A percentile compares a stretch with the other conserved stretches of the same genome.
Conservation (phyloP, 805 yeast species). For the Metschnikowia noctiluminum region DNA sequence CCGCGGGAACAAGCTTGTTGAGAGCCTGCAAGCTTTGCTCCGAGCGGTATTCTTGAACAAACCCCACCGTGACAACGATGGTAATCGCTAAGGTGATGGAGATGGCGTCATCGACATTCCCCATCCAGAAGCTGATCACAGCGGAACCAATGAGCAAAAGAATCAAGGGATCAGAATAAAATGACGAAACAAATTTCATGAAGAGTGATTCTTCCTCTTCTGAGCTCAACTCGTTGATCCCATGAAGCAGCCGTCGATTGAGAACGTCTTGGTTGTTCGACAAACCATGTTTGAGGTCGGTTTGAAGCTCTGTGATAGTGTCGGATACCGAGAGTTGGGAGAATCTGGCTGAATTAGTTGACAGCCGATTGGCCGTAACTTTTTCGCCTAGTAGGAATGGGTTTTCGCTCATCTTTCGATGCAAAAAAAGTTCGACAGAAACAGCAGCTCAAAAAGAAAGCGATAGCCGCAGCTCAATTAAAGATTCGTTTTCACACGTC, state of each 20-base stretch:
- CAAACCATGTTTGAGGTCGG: conserved; percentile 62
- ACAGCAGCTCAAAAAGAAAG: background rate
- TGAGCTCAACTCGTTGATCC: conserved; percentile 69
- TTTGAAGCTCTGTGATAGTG: conserved; percentile 56
- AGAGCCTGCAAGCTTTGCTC: conserved; percentile 93
- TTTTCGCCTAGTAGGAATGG: conserved; percentile 30
- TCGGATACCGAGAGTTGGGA: conserved; percentile 64
- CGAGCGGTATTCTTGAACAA: conserved; percentile 93
- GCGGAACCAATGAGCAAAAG: conserved; percentile 89
- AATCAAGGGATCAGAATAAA: conserved; percentile 89
- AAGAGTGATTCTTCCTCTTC: conserved; percentile 76
- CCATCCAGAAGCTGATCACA: conserved; percentile 80
- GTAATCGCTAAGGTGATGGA: conserved; percentile 87
- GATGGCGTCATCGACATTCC: conserved; percentile 95
- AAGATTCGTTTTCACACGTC: too few relatives aligned
- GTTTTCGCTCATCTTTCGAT: conserved; percentile 35
- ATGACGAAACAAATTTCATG: conserved; percentile 73
- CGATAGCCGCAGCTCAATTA: background rate
- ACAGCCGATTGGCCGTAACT: conserved; percentile 16
- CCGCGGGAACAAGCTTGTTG: conserved; percentile 93
- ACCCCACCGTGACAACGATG: conserved; percentile 95
- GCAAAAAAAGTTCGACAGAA: background rate
- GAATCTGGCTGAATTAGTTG: conserved; percentile 61
- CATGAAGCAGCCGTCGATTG: conserved; percentile 70
- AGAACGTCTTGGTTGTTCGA: conserved; percentile 65